These are phyloP conservation scores for Cercospora canescens DNA, from an alignment of 2,329 filamentous ascomycete species.

Conservation along the genomic window DNA sequence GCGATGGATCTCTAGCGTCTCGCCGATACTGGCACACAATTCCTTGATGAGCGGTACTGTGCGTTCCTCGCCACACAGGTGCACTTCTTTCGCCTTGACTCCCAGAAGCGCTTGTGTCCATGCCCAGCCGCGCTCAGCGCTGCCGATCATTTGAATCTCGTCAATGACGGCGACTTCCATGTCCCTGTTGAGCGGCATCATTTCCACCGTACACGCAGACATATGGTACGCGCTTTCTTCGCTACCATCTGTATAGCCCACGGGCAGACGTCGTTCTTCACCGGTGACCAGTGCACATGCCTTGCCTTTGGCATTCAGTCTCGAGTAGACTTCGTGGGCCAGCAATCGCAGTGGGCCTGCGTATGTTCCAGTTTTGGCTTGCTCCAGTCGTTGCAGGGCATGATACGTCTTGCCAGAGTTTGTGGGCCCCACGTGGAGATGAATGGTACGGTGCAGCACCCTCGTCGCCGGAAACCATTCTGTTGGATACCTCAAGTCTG, in stretches of 20 bases:
- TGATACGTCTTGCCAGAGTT: constrained; percentile 99
- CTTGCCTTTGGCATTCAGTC: constrained; percentile 75
- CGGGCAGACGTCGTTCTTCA: constrained; percentile 76
- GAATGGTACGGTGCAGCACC: constrained; percentile 75
- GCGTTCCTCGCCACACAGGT: constrained; percentile 88
- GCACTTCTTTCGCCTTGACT: constrained; percentile 81
- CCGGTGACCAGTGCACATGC: constrained; percentile 82
- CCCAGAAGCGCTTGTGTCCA: constrained; percentile 93
- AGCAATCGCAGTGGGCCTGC: constrained; percentile 85
- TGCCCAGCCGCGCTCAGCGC: constrained; percentile 78
- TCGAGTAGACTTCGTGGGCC: constrained; percentile 92
- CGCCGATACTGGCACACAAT: constrained; percentile 76
- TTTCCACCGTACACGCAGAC: constrained; percentile 91
- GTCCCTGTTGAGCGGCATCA: constrained; percentile 64
- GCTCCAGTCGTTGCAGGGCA: constrained; percentile 80
- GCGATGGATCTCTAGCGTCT: constrained; percentile 75
- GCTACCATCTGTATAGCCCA: constrained; percentile 39
- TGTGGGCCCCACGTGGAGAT: constrained; percentile 93
- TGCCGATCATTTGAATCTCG: constrained; percentile 96
- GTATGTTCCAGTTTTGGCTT: constrained; percentile 76
- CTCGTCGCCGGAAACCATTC: constrained; percentile 93
- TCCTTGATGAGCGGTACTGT: constrained; percentile 76
- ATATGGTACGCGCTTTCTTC: constrained; percentile 55
- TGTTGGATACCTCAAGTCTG: constrained; percentile 83
- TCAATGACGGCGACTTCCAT: constrained; percentile 93